These are phyloP conservation scores for Rhizopus sp. DNA, from an alignment of 371 early-diverging fungal genomes.

Conservation along the genomic window DNA sequence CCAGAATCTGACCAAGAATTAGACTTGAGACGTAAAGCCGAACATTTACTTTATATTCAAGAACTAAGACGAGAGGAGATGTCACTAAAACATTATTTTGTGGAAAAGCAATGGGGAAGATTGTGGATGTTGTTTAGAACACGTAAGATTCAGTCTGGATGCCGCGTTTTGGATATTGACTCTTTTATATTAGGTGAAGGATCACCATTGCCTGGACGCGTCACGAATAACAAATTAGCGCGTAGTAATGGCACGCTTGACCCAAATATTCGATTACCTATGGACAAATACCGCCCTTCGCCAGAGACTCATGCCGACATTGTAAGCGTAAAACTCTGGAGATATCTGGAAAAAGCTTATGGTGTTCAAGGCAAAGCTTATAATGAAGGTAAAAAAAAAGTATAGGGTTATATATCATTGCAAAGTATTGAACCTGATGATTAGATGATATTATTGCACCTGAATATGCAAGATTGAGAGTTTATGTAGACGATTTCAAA, in stretches of 20 bases:
- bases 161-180: not conserved
- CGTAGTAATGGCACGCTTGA: conserved; percentile 41
- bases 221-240: conserved; percentile 38
- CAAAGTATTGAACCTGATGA: not conserved
- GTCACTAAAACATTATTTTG: conserved; percentile 40
- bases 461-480: conserved; percentile 44
- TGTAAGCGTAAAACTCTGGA: conserved; percentile 43
- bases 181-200: conserved; percentile 35
- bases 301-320: conserved; percentile 54
- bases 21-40: conserved; percentile 46
- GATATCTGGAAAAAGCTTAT: conserved; percentile 37
- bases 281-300: conserved; percentile 48
- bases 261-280: conserved; percentile 43
- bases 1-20: conserved; percentile 28
- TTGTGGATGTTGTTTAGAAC: conserved; percentile 52
- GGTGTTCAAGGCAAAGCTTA: conserved; percentile 46
- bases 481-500: conserved; percentile 47
- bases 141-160: conserved; percentile 25
- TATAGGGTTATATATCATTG: not conserved
- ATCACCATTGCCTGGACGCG: conserved; percentile 37
- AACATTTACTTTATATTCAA: conserved; percentile 44
- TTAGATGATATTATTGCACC: conserved; percentile 45
- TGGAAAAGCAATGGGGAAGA: conserved; percentile 47
- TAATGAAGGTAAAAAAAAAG: conserved; percentile 37
- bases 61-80: conserved; percentile 48